Base-by-base conservation (phyloP, 768 basidiomycete genomes). In the Suillus weaverae region DNA sequence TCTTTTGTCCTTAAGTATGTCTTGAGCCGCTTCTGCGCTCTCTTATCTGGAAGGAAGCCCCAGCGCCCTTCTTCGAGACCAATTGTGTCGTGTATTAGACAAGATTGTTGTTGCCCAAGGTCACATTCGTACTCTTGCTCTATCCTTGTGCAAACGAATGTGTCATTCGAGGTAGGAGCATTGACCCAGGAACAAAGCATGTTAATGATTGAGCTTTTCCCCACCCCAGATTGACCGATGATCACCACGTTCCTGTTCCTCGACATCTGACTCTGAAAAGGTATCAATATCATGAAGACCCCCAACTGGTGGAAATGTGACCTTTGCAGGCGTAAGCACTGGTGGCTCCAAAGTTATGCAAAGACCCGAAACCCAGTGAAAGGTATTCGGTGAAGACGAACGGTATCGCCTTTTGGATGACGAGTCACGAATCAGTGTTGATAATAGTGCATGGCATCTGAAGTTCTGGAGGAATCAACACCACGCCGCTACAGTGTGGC, bases 101-200 rank as follows among this genome's bases (percentile, higher is more conserved):
- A 51, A 5, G 8, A 38, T 4, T 22, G 7, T 3, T 2, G 7
- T 26, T 0, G 4, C 8, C 36, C 35, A 26, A 57, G 22, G 22
- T 16, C 1, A 5, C 55, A 57, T 57, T 0, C 0, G 55, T 57
- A 57, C 22, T 5, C 4, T 30, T 0, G 1, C 10, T 7, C 38
- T 30, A 0, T 1, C 14, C 0, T 1, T 7, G 56, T 59, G 38
- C 56, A 59, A 6, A 26, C 10, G 0, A 0, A 3, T 30, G 26
- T 1, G 3, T 59, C 16, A 6, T 1, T 1, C 14, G 35, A 36
- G 2, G 4, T 5, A 56, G 0, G 1, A 22, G 35, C 36, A 3
- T n/a, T 16, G 55, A 22, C 55, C 4, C 0, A 1, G 1, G 8
- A 18, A 8, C 26, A 39, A 41, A 59, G 18, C 57, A 59, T 59